Evolutionary conservation across 257 asterid species (phyloP), one percentile per base, ranked within the genome.

Genomic region (Vinca minor): DNA sequence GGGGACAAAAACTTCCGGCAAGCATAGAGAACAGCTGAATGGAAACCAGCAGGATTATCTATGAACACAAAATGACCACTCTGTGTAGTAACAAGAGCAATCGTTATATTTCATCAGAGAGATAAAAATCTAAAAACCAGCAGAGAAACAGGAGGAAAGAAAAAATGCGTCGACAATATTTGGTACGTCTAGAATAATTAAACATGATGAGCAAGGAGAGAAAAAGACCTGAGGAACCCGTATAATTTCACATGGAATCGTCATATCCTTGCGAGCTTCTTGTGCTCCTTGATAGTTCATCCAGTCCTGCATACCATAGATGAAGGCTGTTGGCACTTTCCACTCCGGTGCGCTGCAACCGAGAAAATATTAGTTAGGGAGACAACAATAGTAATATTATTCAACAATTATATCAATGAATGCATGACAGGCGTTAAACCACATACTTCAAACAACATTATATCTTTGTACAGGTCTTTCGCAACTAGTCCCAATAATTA

Each of bases 271-370:
- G 39, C 92, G 87, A 41, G 91, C 91, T 61, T 79, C 84, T 68
- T 79, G 83, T 6, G 96, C 94, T 58, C 89, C 94, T 80, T 79
- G 60, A 74, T 82, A 88, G 68, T 78, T 74, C 96, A 88, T 88
- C 96, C 96, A 88, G 77, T 88, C 96, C 56, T 88, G 73, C 68
- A 70, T 11, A 46, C 96, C 96, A 62, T 88, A 88, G n/a, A 88
- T 88, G 75, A 88, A 88, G 32, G 94, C 69, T 6, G 89, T 88
- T 8, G 96, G 92, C 65, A 88, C 94, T 78, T 82, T 88, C 94
- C 91, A 88, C 23, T 85, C 94, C 1, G 92, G 71, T 28, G 89
- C 91, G 64, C 96, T 88, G 83, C 69, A 76, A 64, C 25, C 41
- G 64, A 73, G 21, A 68, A 39, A 60, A 38, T 1, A 49, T 3